Base-by-base conservation (phyloP, 352 stramenopile species). In the Phytopythium boreale region DNA sequence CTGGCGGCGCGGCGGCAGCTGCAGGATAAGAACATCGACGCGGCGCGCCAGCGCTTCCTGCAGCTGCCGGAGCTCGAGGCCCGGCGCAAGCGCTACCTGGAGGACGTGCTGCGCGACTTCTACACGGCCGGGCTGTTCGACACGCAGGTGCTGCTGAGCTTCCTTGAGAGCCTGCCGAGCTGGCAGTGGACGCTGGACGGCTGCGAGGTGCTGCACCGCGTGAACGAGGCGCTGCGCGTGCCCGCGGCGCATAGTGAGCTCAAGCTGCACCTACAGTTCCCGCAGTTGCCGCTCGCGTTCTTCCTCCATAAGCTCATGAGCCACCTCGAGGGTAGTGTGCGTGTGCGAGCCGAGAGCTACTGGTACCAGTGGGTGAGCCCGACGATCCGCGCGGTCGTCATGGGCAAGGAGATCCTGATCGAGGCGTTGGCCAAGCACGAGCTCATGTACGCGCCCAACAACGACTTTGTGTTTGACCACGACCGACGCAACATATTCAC, bases 131-230 rank as follows among this genome's bases (percentile, higher is more conserved):
- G 83, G 4, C 46, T 88, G 20, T 84, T 87, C 60, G 80, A 92
- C 62, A 68, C 89, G 10, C 72, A 80, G 22, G 76, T 84, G 68
- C 57, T 92, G 55, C 64, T 92, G 24, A 87, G 76, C 67, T 92
- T 92, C 69, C 71, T 92, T 20, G 79, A 92, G 56, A 71, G 61
- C 15, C 71, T 92, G 37, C 80, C 80, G 4, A 87, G 76, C 64
- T 89, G 79, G 80, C 66, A 88, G 53, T 92, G 80, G 83, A 86
- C 83, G 58, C 66, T 90, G 14, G 80, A 90, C 55, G 83, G 83
- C 17, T 90, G 80, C 59, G 68, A 72, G n/a, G 71, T 92, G 64
- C 69, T 92, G 31, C 72, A 92, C 55, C 72, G 67, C 44, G 77
- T 92, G 39, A 78, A 85, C 57, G 71, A 67, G 29, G 71, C 77